phyloP scores from a whole-genome alignment of 2,329 filamentous ascomycete species.

The Leptographium galeiforme region DNA sequence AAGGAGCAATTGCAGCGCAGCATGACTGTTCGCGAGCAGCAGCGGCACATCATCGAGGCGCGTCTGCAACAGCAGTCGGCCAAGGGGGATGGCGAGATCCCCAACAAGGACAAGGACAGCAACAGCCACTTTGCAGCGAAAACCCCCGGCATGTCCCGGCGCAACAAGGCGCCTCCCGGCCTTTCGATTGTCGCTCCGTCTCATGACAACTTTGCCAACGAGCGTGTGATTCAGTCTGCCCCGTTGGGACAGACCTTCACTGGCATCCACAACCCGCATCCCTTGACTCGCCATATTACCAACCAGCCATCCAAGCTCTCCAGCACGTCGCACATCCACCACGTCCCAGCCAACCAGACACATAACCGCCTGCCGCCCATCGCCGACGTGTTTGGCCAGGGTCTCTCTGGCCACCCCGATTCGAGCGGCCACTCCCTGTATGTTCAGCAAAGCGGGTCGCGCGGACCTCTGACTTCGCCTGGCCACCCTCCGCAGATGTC shows the following conservation, averaged over 20 bases:
- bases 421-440: constrained; percentile 36
- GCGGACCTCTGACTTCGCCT: constrained; percentile 64
- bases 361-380: constrained; percentile 88
- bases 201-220: constrained; percentile 80
- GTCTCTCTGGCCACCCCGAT: constrained; percentile 50
- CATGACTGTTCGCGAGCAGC: constrained; percentile 83
- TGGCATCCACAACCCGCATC: constrained; percentile 67
- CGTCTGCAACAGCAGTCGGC: constrained; percentile 80
- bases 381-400: constrained; percentile 83
- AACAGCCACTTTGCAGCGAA: constrained; percentile 43
- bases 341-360: constrained; percentile 76
- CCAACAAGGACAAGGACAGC: constrained; percentile 37
- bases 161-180: constrained; percentile 73
- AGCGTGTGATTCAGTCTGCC: constrained; percentile 92
- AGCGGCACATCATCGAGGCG: constrained; percentile 87
- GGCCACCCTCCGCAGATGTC: constrained; percentile 47
- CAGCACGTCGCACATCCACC: constrained; percentile 80
- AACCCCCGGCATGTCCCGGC: constrained; percentile 59
- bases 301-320: constrained; percentile 75
- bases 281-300: constrained; percentile 61
- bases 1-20: constrained; percentile 90
- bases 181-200: constrained; percentile 91
- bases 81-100: constrained; percentile 52
- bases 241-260: constrained; percentile 93
- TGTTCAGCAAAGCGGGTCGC: constrained; percentile 49